Evolutionary conservation across 257 asterid species (phyloP).

Genomic region (Ehretia macrophylla): DNA sequence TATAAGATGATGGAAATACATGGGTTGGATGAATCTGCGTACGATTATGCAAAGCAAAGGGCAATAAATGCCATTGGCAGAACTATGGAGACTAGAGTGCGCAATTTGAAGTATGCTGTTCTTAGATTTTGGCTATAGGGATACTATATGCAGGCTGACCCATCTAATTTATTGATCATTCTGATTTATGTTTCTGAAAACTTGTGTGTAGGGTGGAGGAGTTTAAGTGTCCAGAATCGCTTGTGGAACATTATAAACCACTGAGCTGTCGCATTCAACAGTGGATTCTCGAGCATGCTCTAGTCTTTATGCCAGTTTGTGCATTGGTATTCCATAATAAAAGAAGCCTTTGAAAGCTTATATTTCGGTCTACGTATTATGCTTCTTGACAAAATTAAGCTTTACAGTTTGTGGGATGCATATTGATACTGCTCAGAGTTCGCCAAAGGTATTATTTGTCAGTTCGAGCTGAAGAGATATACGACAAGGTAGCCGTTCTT

Average conservation of each 20-base stretch:
- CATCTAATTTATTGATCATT: slow-evolving; percentile 12
- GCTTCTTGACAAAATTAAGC: slow-evolving; percentile 51
- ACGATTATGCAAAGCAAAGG: slow-evolving; percentile 49
- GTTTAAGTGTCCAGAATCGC: slow-evolving; percentile 75
- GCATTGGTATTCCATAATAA: slow-evolving; percentile 61
- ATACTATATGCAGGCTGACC: slow-evolving; percentile 7
- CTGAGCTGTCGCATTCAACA: slow-evolving; percentile 53
- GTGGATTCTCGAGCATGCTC: slow-evolving; percentile 60
- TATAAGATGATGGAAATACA: slow-evolving; percentile 30
- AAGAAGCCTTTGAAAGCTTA: slow-evolving; percentile 40
- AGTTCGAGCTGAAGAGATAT: slow-evolving; percentile 71
- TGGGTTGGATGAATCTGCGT: slow-evolving; percentile 41
- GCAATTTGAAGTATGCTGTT: slow-evolving; percentile 45
- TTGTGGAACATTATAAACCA: slow-evolving; percentile 58
- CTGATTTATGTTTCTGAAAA: slow-evolving; percentile 14
- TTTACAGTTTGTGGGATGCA: slow-evolving; percentile 79
- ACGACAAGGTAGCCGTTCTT: slow-evolving; percentile 54
- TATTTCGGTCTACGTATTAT: slow-evolving; percentile 25
- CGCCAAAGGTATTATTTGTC: slow-evolving; percentile 45
- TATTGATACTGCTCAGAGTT: slow-evolving; percentile 39
- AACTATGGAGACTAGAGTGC: slow-evolving; percentile 53
- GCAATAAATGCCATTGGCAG: slow-evolving; percentile 45
- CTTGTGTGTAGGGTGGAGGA: slow-evolving; percentile 54
- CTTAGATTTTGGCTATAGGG: slow-evolving; percentile 7
- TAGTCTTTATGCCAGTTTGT: slow-evolving; percentile 53